These are phyloP conservation scores for Cystobasidium slooffiae DNA, from an alignment of 1,284 basidiomycete genomes.

Conservation along the genomic window DNA sequence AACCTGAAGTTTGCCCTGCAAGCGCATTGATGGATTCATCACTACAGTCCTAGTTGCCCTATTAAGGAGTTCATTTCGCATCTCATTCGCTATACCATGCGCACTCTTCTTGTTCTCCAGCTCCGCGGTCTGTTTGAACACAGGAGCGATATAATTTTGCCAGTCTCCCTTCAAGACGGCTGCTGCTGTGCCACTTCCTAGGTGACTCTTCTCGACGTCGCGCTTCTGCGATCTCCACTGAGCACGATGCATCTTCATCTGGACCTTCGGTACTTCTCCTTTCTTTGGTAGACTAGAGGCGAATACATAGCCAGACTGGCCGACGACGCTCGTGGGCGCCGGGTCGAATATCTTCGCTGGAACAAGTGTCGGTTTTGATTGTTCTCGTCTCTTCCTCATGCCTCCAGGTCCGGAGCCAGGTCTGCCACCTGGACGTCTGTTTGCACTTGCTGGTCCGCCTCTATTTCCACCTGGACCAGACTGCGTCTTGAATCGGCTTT, in stretches of 20 bases:
- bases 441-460: slow-evolving; percentile 1
- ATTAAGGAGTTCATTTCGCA: not conserved
- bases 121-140: slow-evolving; percentile 2
- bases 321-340: slow-evolving; percentile 1
- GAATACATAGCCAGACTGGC: not conserved
- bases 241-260: not conserved
- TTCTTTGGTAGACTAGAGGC: not conserved
- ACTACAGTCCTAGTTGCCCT: not conserved
- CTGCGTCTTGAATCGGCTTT: slow-evolving; percentile 9
- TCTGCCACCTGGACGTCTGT: not conserved
- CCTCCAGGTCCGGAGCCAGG: not conserved
- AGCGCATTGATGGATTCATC: slow-evolving; percentile 1
- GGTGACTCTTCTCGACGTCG: slow-evolving; percentile 2
- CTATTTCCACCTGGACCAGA: slow-evolving; percentile 6
- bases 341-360: not conserved
- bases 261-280: slow-evolving; percentile 10
- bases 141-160: slow-evolving; percentile 21
- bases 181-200: not conserved
- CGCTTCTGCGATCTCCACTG: slow-evolving; percentile 6
- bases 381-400: not conserved
- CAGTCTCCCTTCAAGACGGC: slow-evolving; percentile 17
- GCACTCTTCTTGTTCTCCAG: slow-evolving; percentile 4
- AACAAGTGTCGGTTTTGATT: not conserved
- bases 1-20: slow-evolving; percentile 15
- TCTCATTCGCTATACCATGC: not conserved